Conservation (phyloP, 306 rosid species). For the Medicago arabica region DNA sequence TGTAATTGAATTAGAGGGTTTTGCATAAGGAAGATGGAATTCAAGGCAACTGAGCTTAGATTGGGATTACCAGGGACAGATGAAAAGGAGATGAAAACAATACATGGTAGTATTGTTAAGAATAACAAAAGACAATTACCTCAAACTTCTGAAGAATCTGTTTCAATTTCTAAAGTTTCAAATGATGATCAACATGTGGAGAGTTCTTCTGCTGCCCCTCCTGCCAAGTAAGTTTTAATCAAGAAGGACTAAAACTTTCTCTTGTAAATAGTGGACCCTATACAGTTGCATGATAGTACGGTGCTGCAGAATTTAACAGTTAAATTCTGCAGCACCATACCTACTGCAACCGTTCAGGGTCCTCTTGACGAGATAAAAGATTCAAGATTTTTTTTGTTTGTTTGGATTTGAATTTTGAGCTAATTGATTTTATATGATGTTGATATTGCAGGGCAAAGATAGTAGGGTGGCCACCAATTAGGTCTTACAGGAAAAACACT, state of each 20-base stretch:
- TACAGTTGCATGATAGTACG: no score
- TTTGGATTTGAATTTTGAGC: neutral
- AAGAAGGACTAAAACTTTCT: neutral
- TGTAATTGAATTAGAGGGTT: neutral
- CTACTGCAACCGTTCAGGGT: neutral
- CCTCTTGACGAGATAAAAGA: neutral
- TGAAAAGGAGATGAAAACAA: slow-evolving; percentile 34
- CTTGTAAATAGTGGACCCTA: no score
- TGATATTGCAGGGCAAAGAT: slow-evolving; percentile 69
- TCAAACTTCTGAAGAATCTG: slow-evolving; percentile 49
- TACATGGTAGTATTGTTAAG: slow-evolving; percentile 5
- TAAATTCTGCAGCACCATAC: neutral
- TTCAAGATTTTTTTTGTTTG: neutral
- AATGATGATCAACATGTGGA: slow-evolving; percentile 24
- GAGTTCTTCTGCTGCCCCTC: slow-evolving; percentile 60
- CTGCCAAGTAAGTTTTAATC: slow-evolving; percentile 65
- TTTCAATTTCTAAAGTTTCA: slow-evolving; percentile 36
- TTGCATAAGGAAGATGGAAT: slow-evolving; percentile 55
- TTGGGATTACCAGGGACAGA: slow-evolving; percentile 79
- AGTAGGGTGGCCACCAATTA: slow-evolving; percentile 95
- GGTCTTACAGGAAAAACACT: slow-evolving; percentile 75
- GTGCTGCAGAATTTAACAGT: no score
- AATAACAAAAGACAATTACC: slow-evolving; percentile 59
- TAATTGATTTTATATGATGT: slow-evolving; percentile 14
- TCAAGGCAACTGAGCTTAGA: slow-evolving; percentile 85